Evolutionary conservation across 2,329 filamentous ascomycete genomes (phyloP), one percentile per base, ranked within the genome.

Genomic region (Aureobasidium melanogenum): DNA sequence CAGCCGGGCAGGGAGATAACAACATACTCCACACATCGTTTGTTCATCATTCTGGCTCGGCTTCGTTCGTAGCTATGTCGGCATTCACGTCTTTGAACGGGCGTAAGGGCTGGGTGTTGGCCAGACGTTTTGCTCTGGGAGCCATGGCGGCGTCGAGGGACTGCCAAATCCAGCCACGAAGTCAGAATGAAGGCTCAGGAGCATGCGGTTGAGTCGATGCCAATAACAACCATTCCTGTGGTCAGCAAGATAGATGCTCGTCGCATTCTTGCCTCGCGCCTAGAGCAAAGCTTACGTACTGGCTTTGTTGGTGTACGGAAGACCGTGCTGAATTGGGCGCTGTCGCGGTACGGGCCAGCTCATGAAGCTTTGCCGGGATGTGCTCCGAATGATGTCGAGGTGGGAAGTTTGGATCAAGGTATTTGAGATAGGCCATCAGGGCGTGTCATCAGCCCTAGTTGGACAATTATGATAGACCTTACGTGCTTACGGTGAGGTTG

Each of bases 331-430:
- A 36, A 41, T 30, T 54, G 36, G 22, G 50, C 48, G 19, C 48
- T 52, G 48, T 52, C 48, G 48, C 48, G 48, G 48, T 52, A 39
- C 48, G 48, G 48, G 48, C 48, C 48, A 52, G 48, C 34, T 39
- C 22, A 39, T 22, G 34, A 19, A 19, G 14, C 22, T 52, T 39
- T 52, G 24, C 22, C 50, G 50, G 36, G 36, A 24, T 41, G 15
- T 8, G 15, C 36, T 54, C 50, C 50, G 50, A 36, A 26, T 26
- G 22, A 34, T 26, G 34, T 32, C 30, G 12, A 9, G 50, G 34
- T 28, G 50, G 1, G 24, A 54, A 41, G 15, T 39, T 30, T 54
- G n/a, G 14, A 14, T 54, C 50, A 41, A 54, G 17, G 50, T 54
- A 54, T 54, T 54, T 54, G 50, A 54, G n/a, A 54, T 54, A n/a